Evolutionary conservation across 805 yeast genomes (phyloP), one percentile per base, ranked within the genome.

Genomic region (Trichomonascus vanleenenianus): DNA sequence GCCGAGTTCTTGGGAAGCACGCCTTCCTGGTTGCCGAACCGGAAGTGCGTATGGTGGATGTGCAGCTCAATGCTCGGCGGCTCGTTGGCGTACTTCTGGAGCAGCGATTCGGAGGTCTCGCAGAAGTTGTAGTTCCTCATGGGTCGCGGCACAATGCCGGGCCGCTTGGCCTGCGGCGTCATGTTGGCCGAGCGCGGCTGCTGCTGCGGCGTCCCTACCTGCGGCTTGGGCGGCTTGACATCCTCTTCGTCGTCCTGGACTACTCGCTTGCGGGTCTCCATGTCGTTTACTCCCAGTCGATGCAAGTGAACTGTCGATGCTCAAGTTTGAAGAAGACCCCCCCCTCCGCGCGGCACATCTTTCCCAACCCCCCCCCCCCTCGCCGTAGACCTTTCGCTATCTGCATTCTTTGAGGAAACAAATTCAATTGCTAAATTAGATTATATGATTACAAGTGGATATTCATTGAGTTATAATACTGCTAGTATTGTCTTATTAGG

Each of bases 11-110:
- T 83, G 5, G 95, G 88, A 35, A 93, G 83, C 41, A 85, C 75
- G 6, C 94, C 87, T 55, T 89, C 97, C 43, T 84, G 91, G 52
- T 85, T 85, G 51, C 95, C 94, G 67, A 91, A 89, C 50, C 95
- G 76, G 62, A 81, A 91, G 64, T 89, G 95, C 46, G 86, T 87
- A 56, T 87, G 93, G 64, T 85, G 89, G 19, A 91, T 87, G 58
- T 91, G 97, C 56, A 91, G 81, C 52, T 81, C 95, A 48, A 91
- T 65, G 34, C 95, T 84, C 6, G 96, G 83, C 8, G 91, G 84
- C 50, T 75, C 76, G 46, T 78, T 76, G 53, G 82, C 80, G 61
- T 81, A 89, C 61, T 88, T 89, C 49, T 78, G 76, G 54, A 93
- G 63, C 7, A 93, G 72, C 42, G 81, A 85, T 47, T 78, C 83